Evolutionary conservation across 352 stramenopile species (phyloP).

Genomic region (Elongisporangium undulatum): DNA sequence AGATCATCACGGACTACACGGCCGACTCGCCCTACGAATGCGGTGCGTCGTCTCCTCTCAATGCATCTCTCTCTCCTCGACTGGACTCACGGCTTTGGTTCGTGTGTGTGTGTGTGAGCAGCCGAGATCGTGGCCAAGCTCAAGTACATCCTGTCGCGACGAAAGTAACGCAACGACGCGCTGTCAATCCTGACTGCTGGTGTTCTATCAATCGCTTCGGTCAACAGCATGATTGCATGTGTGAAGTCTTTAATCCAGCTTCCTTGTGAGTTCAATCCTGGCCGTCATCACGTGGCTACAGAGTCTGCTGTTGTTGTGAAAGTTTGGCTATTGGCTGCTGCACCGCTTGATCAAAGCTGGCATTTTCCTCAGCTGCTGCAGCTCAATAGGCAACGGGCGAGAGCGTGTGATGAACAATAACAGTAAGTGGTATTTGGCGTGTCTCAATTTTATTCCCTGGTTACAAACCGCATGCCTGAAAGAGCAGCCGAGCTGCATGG

Average conservation of each 20-base stretch:
- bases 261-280: background rate
- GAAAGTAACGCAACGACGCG: conserved; percentile 33
- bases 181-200: background rate
- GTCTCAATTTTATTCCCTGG: conserved; percentile 83
- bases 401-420: conserved; percentile 1
- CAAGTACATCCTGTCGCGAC: conserved; percentile 86
- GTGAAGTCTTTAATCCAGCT: conserved; percentile 5
- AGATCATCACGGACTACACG: conserved; percentile 88
- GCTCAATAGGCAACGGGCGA: background rate
- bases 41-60: conserved; percentile 33
- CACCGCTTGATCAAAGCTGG: too few relatives aligned
- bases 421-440: conserved; percentile 50
- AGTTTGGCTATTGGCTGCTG: too few relatives aligned
- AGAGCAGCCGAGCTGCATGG: conserved; percentile 3
- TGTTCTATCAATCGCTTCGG: background rate
- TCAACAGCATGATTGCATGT: background rate
- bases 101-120: conserved; percentile 14
- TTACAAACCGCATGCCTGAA: conserved; percentile 12
- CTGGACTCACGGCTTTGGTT: conserved; percentile 11
- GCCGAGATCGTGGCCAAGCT: conserved; percentile 88
- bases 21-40: conserved; percentile 87
- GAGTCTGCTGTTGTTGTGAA: background rate
- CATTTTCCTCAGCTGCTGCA: too few relatives aligned
- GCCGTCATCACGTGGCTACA: too few relatives aligned
- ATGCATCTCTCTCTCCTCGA: too few relatives aligned